Evolutionary conservation across 148 eudicot species (phyloP), one percentile per base, ranked within the genome.

Genomic region (Amaranthus palmeri): DNA sequence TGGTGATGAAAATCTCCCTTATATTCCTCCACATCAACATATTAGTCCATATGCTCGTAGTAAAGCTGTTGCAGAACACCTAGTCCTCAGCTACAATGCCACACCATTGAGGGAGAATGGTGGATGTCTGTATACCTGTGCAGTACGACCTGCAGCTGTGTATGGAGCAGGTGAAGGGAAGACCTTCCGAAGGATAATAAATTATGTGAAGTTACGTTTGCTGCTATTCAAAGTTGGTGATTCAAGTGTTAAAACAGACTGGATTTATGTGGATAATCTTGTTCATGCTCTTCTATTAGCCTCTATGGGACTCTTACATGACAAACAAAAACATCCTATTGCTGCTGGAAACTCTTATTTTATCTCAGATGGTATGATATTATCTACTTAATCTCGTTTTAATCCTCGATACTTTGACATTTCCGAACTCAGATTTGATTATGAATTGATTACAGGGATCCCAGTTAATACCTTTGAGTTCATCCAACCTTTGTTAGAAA

Each of bases 141-240:
- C 96, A 45, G 71, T 92, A 67, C 97, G 97, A 53, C 89, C 97
- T 51, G 91, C 91, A 72, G 91, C 90, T 59, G 85, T 92, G 50
- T 92, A 90, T 76, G 97, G 97, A 72, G 93, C 97, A 58, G 96
- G 91, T 67, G 97, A 92, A 84, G 87, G 88, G 67, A 81, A 88
- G 72, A 92, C 84, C 78, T 64, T 92, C 9, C 90, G 86, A 3
- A 86, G 91, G 76, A 82, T 86, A 13, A 51, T 92, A 44, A 76
- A 74, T 63, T 76, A 77, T 46, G 86, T 92, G 10, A 82, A 90
- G 72, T 74, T 88, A 70, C 91, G 93, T 61, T 81, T 92, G 62
- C 58, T 87, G 49, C 83, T 86, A 43, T 90, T 85, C 72, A 92
- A 77, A 78, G 77, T 92, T 77, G 96, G 97, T 8, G 81, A 79